phyloP scores from a whole-genome alignment of 129 eudicot genomes.

The Pittosporum tobira region DNA sequence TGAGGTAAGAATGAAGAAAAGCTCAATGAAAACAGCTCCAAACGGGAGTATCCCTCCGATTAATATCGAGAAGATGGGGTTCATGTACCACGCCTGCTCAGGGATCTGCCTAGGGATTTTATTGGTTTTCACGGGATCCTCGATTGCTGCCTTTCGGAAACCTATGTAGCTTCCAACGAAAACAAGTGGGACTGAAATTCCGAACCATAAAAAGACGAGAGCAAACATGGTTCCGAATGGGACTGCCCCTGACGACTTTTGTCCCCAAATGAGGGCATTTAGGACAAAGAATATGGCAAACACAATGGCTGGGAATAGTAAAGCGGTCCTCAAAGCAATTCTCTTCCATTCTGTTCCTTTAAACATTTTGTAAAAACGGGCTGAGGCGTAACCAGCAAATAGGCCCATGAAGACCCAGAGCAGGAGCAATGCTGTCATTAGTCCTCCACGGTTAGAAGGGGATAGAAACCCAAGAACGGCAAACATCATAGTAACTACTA shows the following conservation, averaged over 20 bases:
- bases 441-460: conserved; percentile 43
- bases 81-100: conserved; percentile 51
- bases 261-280: conserved; percentile 35
- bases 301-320: conserved; percentile 32
- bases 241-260: conserved; percentile 43
- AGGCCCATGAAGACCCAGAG: conserved; percentile 54
- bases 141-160: conserved; percentile 27
- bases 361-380: conserved; percentile 42
- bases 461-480: conserved; percentile 50
- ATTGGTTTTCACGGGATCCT: conserved; percentile 42
- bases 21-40: conserved; percentile 50
- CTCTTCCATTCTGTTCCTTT: conserved; percentile 44
- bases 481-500: conserved; percentile 37
- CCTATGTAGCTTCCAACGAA: conserved; percentile 46
- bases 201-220: conserved; percentile 38
- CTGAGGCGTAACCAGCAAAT: conserved; percentile 42
- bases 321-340: conserved; percentile 36
- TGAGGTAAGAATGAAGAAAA: conserved; percentile 44
- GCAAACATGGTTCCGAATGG: conserved; percentile 44
- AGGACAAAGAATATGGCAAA: conserved; percentile 32
- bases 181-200: conserved; percentile 42
- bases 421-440: conserved; percentile 44
- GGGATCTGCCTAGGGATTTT: conserved; percentile 50
- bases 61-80: conserved; percentile 29
- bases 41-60: conserved; percentile 56